Base-by-base conservation (phyloP, 2,329 filamentous ascomycete species). In the Fusarium sp. region DNA sequence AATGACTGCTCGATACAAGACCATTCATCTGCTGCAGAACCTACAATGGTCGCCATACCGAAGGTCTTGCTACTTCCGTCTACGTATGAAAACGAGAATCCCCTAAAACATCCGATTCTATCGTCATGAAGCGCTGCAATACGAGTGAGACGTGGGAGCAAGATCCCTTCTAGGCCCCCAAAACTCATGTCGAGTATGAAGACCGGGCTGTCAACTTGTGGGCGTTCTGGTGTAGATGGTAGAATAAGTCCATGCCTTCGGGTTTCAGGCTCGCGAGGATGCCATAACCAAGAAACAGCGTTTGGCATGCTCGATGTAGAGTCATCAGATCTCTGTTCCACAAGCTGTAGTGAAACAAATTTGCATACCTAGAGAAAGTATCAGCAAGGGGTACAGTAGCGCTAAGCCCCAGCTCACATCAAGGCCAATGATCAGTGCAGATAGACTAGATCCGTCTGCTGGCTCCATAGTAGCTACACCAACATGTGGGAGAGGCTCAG, bases 171-270 rank as follows among this genome's bases (percentile, higher is more conserved):
- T 1, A 18, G 16, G 2, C 65, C 57, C 1, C 65, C 65, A 39
- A 67, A 58, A n/a, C 62, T 28, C 62, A 66, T 67, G n/a, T 67
- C 40, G 6, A 67, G 11, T 0, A 44, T 16, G 11, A 66, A 66
- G 2, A 11, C 7, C 2, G 46, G 37, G 18, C 10, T 44, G 6
- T 50, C 8, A 1, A 5, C 7, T 18, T 48, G 36, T 8, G 9
- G 1, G 2, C 0, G 1, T 10, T 28, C 7, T 6, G 15, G 2
- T 1, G n/a, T 18, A 4, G 1, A 16, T 16, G n/a, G n/a, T n/a
- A n/a, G n/a, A 18, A 15, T 1, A 10, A 7, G 3, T 2, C 4
- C 15, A 5, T 23, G 43, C 5, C 4, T 12, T 11, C 2, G 15
- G 3, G 11, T 5, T 12, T 39, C 16, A 9, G 57, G 57, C 1